phyloP scores from a whole-genome alignment of 495 filamentous ascomycete genomes.

The Talaromyces trachyspermus region DNA sequence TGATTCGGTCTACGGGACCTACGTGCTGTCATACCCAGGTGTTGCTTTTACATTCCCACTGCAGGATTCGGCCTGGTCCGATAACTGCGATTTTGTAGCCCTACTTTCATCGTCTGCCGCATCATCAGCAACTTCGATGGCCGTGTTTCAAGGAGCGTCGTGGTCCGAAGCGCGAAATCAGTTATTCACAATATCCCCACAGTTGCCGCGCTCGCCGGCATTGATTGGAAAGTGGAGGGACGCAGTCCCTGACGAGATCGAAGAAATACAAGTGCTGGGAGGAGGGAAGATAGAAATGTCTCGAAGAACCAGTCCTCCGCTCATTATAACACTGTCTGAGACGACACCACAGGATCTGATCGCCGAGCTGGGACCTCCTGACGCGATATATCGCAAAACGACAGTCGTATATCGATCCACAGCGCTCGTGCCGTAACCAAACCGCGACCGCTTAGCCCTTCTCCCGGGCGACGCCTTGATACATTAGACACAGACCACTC shows the following conservation, averaged over 20 bases:
- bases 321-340: conserved; percentile 65
- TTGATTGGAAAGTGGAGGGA: conserved; percentile 55
- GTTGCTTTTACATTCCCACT: conserved; percentile 88
- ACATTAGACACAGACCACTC: conserved; percentile 72
- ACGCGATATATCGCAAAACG: conserved; percentile 92
- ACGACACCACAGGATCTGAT: conserved; percentile 88
- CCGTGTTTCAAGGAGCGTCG: conserved; percentile 78
- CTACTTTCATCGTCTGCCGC: conserved; percentile 73
- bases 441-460: conserved; percentile 27
- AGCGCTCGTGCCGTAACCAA: conserved; percentile 33
- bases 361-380: conserved; percentile 85
- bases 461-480: conserved; percentile 37
- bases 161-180: conserved; percentile 74
- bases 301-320: conserved; percentile 49
- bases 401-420: conserved; percentile 87
- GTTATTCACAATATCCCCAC: conserved; percentile 66
- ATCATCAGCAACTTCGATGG: conserved; percentile 69
- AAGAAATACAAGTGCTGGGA: conserved; percentile 65
- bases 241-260: conserved; percentile 69
- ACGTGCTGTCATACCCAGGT: conserved; percentile 88
- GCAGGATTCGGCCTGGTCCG: conserved; percentile 65
- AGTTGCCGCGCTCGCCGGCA: conserved; percentile 54
- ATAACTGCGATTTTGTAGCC: conserved; percentile 76
- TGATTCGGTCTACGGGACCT: conserved; percentile 53
- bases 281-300: conserved; percentile 70